Conservation (phyloP, 2,329 filamentous ascomycete genomes). For the Dothideomycetes sp. region DNA sequence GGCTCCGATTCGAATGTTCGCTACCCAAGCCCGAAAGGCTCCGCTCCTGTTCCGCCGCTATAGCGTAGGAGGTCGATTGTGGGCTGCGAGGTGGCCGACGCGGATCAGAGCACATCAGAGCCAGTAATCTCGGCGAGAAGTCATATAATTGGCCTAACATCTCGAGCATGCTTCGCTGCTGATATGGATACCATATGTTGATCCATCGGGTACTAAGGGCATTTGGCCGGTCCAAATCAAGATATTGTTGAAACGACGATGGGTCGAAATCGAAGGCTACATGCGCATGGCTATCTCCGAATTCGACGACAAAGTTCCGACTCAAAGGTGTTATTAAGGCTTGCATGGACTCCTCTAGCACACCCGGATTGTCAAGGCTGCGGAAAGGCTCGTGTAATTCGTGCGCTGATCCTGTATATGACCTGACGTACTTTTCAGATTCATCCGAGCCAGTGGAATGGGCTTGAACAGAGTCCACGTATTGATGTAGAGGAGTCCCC, state of each 20-base stretch:
- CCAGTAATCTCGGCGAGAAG: conserved; percentile 55
- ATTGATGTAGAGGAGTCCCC: no score
- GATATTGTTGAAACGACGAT: conserved; percentile 30
- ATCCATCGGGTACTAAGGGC: conserved; percentile 58
- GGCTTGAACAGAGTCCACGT: no score
- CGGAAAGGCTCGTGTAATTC: conserved; percentile 25
- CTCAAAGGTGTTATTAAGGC: conserved; percentile 31
- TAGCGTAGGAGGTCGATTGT: background rate
- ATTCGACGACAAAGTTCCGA: conserved; percentile 55
- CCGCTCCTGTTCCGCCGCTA: background rate
- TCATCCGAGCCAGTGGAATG: background rate
- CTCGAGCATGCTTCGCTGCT: conserved; percentile 45
- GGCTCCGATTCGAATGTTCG: background rate
- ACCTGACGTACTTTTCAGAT: background rate
- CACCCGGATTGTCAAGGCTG: conserved; percentile 41
- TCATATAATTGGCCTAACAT: conserved; percentile 52
- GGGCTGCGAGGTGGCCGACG: conserved; percentile 7
- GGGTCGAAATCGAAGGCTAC: conserved; percentile 44
- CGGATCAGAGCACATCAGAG: conserved; percentile 52
- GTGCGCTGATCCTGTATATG: background rate
- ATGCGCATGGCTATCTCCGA: conserved; percentile 44
- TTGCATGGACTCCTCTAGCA: conserved; percentile 34
- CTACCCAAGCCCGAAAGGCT: background rate
- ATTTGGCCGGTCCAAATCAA: conserved; percentile 31
- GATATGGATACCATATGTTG: conserved; percentile 59